phyloP scores from a whole-genome alignment of 2,329 filamentous ascomycete genomes.

The Myotisia sp. region DNA sequence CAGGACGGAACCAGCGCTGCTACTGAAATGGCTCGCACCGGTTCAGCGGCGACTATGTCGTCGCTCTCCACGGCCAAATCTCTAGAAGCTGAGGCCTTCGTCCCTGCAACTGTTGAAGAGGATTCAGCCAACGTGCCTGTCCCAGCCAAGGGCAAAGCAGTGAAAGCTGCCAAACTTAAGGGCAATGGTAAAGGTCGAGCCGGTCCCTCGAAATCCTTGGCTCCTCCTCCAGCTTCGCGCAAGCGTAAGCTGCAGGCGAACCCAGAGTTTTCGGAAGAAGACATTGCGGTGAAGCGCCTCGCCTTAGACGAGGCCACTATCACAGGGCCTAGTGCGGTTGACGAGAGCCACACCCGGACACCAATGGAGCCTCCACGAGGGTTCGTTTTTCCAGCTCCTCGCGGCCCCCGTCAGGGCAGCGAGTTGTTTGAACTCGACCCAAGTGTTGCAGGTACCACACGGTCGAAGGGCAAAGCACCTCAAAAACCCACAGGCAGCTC shows the following conservation, averaged over 20 bases:
- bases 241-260: constrained; percentile 19
- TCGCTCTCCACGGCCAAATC: constrained; percentile 29
- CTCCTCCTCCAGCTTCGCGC: constrained; percentile 15
- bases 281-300: constrained; percentile 16
- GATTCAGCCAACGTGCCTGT: constrained; percentile 9
- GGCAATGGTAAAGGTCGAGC: constrained; percentile 8
- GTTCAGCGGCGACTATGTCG: constrained; percentile 16
- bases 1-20: constrained; percentile 7
- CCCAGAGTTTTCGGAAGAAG: constrained; percentile 18
- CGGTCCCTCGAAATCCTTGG: constrained; percentile 6
- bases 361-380: constrained; percentile 4
- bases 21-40: constrained; percentile 13
- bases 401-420: constrained; percentile 4
- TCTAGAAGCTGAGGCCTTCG: constrained; percentile 21
- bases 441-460: neutral
- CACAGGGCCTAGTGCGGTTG: constrained; percentile 1
- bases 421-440: too few relatives aligned
- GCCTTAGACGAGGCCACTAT: constrained; percentile 12
- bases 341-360: constrained; percentile 8
- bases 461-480: constrained; percentile 5
- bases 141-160: constrained; percentile 16
- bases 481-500: constrained; percentile 1
- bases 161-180: constrained; percentile 18
- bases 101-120: constrained; percentile 14
- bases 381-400: constrained; percentile 1